phyloP scores from a whole-genome alignment of 805 yeast species.

The Yarrowia sp. region DNA sequence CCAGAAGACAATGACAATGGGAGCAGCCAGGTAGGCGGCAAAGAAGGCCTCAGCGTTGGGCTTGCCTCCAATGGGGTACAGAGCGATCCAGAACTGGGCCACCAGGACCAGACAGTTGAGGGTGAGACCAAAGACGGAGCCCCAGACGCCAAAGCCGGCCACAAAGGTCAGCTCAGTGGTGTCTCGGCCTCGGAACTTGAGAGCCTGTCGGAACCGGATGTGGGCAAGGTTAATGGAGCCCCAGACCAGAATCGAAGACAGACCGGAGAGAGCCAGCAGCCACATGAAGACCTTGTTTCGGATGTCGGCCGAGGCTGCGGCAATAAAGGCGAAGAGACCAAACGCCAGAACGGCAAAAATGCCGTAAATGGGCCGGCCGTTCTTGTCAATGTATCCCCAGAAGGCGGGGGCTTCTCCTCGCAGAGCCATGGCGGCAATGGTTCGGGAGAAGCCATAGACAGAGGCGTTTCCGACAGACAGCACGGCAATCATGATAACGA shows the following conservation, averaged over 20 bases:
- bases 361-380: conserved; percentile 71
- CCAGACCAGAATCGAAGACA: conserved; percentile 70
- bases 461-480: conserved; percentile 76
- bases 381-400: conserved; percentile 66
- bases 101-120: conserved; percentile 63
- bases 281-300: conserved; percentile 64
- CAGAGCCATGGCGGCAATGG: conserved; percentile 66
- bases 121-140: conserved; percentile 65
- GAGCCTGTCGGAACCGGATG: conserved; percentile 68
- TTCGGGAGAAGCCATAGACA: conserved; percentile 74
- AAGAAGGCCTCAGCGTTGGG: conserved; percentile 60
- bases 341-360: conserved; percentile 58
- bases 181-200: conserved; percentile 64
- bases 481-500: conserved; percentile 69
- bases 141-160: conserved; percentile 67
- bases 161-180: conserved; percentile 67
- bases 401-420: conserved; percentile 68
- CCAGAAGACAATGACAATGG: conserved; percentile 65
- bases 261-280: conserved; percentile 69
- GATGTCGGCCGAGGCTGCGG: conserved; percentile 58
- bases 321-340: conserved; percentile 65
- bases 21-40: conserved; percentile 67
- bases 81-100: conserved; percentile 79
- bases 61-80: conserved; percentile 65
- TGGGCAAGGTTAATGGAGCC: conserved; percentile 65